Evolutionary conservation across 140 eudicot genomes (phyloP).

Genomic region (Anethum foeniculum): DNA sequence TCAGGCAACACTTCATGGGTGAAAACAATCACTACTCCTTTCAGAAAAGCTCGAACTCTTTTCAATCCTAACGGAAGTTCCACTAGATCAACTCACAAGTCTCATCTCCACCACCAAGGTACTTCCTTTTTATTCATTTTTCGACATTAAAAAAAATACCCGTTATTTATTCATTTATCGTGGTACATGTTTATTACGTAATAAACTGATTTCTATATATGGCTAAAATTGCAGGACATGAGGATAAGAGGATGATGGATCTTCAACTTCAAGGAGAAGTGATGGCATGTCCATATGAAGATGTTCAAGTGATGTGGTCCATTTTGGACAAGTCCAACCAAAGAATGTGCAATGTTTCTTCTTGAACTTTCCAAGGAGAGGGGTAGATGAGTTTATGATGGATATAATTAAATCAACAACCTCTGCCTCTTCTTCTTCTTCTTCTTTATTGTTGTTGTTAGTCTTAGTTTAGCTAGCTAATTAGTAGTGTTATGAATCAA

Average conservation of each 20-base stretch:
- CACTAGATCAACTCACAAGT: conserved; percentile 28
- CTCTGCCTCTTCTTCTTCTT: neutral
- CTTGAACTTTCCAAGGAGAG: neutral
- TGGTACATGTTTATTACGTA: neutral
- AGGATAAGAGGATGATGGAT: conserved; percentile 25
- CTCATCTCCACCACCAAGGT: conserved; percentile 21
- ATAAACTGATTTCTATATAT: neutral
- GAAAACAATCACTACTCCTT: conserved; percentile 37
- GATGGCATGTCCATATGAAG: conserved; percentile 60
- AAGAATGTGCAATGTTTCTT: conserved; percentile 20
- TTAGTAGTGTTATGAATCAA: neutral
- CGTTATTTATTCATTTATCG: too few relatives aligned
- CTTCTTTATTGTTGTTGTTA: neutral
- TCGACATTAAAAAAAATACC: too few relatives aligned
- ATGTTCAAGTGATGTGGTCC: conserved; percentile 71
- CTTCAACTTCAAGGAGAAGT: conserved; percentile 49
- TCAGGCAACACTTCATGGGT: conserved; percentile 32
- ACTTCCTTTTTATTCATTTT: neutral
- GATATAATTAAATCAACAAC: neutral
- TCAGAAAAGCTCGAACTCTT: conserved; percentile 50
- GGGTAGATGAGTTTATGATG: conserved; percentile 2
- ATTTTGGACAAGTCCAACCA: conserved; percentile 54
- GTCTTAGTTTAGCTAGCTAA: neutral
- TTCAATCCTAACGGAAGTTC: conserved; percentile 23
- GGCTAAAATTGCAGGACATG: conserved; percentile 1